Evolutionary conservation across 805 yeast genomes (phyloP).

Genomic region (Suhomyces emberorum): DNA sequence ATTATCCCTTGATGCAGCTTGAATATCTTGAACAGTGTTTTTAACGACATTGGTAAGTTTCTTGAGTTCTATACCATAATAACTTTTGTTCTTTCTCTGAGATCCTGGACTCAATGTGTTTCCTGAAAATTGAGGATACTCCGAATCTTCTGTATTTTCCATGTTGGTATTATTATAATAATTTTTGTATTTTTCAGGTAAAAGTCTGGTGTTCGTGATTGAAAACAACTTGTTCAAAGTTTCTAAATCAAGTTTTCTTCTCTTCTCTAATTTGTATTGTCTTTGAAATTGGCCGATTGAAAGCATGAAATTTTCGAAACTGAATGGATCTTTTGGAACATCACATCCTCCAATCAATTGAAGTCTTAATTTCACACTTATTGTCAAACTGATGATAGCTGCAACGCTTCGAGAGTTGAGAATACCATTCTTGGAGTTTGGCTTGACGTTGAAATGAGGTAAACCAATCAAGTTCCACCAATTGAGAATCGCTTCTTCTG

Average conservation of each 20-base stretch:
- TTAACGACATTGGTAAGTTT: constrained; percentile 66
- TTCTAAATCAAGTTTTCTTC: constrained; percentile 52
- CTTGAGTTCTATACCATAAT: constrained; percentile 41
- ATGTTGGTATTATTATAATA: neutral
- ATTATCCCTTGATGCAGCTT: constrained; percentile 8
- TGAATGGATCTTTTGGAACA: constrained; percentile 82
- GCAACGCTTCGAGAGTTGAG: constrained; percentile 69
- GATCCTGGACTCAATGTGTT: constrained; percentile 1
- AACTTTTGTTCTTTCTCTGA: constrained; percentile 23
- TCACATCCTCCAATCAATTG: constrained; percentile 35
- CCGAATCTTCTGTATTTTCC: constrained; percentile 1
- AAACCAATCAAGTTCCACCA: constrained; percentile 86
- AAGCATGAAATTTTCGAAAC: constrained; percentile 61
- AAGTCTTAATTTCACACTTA: constrained; percentile 66
- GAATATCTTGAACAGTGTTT: constrained; percentile 65
- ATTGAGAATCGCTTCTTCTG: constrained; percentile 62
- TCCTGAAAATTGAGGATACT: neutral
- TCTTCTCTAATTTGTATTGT: constrained; percentile 51
- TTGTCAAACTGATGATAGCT: constrained; percentile 73
- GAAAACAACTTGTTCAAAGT: constrained; percentile 43
- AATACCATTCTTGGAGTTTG: constrained; percentile 48
- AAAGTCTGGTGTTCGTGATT: constrained; percentile 31
- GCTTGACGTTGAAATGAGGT: constrained; percentile 40
- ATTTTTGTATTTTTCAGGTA: constrained; percentile 20
- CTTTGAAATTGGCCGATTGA: constrained; percentile 79